phyloP scores from a whole-genome alignment of 345 rosid species.

The Rhodamnia argentea region DNA sequence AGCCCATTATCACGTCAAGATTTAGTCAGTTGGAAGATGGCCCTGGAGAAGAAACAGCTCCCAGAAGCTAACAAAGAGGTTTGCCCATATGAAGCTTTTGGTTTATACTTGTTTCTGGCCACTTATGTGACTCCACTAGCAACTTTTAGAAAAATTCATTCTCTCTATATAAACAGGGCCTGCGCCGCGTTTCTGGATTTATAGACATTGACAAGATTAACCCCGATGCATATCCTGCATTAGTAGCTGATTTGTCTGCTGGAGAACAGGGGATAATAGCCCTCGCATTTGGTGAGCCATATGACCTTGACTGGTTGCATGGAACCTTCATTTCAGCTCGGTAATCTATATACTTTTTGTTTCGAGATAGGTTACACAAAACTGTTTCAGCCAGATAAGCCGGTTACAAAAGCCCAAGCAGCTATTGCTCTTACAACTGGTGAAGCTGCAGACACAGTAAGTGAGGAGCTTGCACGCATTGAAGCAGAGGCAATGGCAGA shows the following conservation, averaged over 20 bases:
- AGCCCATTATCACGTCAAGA: conserved; percentile 91
- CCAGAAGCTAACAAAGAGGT: conserved; percentile 87
- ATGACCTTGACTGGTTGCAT: conserved; percentile 2
- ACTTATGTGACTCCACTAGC: neutral
- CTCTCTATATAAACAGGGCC: conserved; percentile 23
- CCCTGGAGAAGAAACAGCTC: conserved; percentile 69
- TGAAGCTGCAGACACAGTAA: conserved; percentile 66
- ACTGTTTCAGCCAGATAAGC: conserved; percentile 83
- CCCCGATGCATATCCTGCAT: conserved; percentile 91
- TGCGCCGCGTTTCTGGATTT: conserved; percentile 71
- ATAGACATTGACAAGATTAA: conserved; percentile 71
- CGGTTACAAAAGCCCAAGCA: conserved; percentile 93
- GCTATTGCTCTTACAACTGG: conserved; percentile 86
- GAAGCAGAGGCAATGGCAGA: conserved; percentile 94
- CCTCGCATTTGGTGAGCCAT: conserved; percentile 79
- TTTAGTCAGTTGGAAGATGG: conserved; percentile 97
- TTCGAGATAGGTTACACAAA: conserved; percentile 60
- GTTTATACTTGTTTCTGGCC: neutral
- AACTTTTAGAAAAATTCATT: neutral
- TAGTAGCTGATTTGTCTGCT: conserved; percentile 71
- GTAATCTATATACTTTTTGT: neutral
- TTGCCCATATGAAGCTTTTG: neutral
- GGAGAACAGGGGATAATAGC: conserved; percentile 85
- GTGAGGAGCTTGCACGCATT: conserved; percentile 84
- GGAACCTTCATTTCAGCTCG: conserved; percentile 6